Base-by-base conservation (phyloP, 106 monocot genomes). In the Amphibolis antarctica region DNA sequence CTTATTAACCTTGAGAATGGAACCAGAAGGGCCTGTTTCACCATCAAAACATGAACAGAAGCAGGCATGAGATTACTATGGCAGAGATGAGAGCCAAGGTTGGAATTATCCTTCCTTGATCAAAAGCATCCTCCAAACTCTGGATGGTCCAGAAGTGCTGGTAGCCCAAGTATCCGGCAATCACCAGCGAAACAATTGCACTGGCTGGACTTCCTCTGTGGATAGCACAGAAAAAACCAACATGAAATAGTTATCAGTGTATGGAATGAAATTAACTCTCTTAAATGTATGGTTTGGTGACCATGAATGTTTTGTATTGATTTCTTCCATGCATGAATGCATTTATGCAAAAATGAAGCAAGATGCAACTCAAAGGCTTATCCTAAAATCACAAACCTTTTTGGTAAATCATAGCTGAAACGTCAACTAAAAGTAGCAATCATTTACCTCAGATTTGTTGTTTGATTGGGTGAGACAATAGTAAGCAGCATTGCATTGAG, bases 171-270 rank as follows among this genome's bases (percentile, higher is more conserved):
- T 70, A 90, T 20, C 53, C 80, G 30, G 83, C 78, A 24, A 83
- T 72, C 10, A 68, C 83, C 64, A 86, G 57, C 10, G 86, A 80
- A 67, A 86, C 46, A 28, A 83, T 68, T 36, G 61, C 67, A 53
- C 85, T 78, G 29, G 75, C 70, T 78, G 83, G 83, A 62, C 61
- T 90, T 63, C 85, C 82, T 69, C 89, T 89, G 75, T 60, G 47
- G 10, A 60, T 9, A 25, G 19, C 55, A 55, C 20, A 59, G 44
- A 25, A 50, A 26, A 11, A n/a, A 49, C 19, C 50, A 49, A 53
- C 36, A 51, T 1, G 31, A 36, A 26, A 71, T n/a, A n/a, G n/a
- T n/a, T n/a, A n/a, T n/a, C n/a, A n/a, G n/a, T n/a, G n/a, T n/a
- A n/a, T n/a, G n/a, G n/a, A n/a, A n/a, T n/a, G n/a, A n/a, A n/a